Evolutionary conservation across 805 yeast species (phyloP).

Genomic region (Starmerella sirachaensis): DNA sequence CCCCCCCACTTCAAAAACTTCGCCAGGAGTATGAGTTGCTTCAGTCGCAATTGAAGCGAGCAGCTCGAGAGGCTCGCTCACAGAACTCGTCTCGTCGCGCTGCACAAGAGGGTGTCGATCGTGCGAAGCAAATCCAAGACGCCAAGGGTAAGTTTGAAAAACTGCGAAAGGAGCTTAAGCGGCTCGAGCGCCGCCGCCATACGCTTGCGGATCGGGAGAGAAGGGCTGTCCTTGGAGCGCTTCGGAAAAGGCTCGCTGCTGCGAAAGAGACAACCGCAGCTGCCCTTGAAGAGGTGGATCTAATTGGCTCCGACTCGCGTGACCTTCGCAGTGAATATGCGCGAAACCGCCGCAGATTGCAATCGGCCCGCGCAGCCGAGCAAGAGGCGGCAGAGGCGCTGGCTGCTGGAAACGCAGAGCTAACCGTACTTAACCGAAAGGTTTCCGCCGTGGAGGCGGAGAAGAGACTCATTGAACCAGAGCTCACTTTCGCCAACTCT

Average conservation of each 20-base stretch:
- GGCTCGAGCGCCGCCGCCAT: slow-evolving; percentile 9
- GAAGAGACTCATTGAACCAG: slow-evolving; percentile 13
- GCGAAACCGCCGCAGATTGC: slow-evolving; percentile 13
- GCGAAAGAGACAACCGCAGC: no score
- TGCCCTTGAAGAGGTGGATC: slow-evolving; percentile 5
- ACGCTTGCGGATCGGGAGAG: slow-evolving; percentile 7
- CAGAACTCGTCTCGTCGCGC: slow-evolving; percentile 58
- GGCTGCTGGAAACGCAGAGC: slow-evolving; percentile 7
- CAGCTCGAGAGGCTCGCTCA: slow-evolving; percentile 55
- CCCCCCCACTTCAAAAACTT: no score
- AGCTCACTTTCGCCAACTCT: slow-evolving; percentile 14
- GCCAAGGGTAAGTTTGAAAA: slow-evolving; percentile 42
- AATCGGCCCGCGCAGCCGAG: slow-evolving; percentile 14
- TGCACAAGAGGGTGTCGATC: slow-evolving; percentile 45
- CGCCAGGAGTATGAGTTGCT: slow-evolving; percentile 54
- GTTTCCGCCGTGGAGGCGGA: slow-evolving; percentile 13
- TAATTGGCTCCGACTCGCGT: slow-evolving; percentile 7
- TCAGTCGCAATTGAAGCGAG: slow-evolving; percentile 42
- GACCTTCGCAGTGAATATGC: slow-evolving; percentile 17
- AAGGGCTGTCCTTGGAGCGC: slow-evolving; percentile 6
- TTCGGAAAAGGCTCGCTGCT: slow-evolving; percentile 10
- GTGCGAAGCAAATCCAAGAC: slow-evolving; percentile 36
- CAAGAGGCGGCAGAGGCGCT: slow-evolving; percentile 9
- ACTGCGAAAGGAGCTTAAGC: slow-evolving; percentile 6
- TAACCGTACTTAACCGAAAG: slow-evolving; percentile 14